phyloP scores from a whole-genome alignment of 352 stramenopile genomes.

The Pythium plurisporium region DNA sequence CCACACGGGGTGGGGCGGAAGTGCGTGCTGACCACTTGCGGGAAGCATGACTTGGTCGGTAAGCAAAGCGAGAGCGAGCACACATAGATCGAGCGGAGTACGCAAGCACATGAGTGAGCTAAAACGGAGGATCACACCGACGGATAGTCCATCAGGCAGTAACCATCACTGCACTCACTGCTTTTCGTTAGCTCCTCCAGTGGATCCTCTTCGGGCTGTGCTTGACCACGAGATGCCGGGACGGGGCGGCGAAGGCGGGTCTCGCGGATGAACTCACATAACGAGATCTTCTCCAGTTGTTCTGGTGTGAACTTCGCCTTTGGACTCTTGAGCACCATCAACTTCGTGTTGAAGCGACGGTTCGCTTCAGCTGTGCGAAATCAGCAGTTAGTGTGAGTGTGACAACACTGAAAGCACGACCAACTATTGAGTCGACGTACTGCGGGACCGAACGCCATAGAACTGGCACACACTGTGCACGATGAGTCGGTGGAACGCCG shows the following conservation, averaged over 20 bases:
- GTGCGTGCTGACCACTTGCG: not conserved
- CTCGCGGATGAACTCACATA: constrained; percentile 76
- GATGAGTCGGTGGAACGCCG: constrained; percentile 83
- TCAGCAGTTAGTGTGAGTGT: not conserved
- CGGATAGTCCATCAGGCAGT: constrained; percentile 63
- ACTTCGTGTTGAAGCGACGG: constrained; percentile 68
- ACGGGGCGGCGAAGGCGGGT: constrained; percentile 41
- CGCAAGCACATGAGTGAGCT: constrained; percentile 10
- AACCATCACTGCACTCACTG: constrained; percentile 83
- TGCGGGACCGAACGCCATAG: constrained; percentile 77
- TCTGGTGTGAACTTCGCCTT: constrained; percentile 47
- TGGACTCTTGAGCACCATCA: constrained; percentile 71
- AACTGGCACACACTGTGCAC: constrained; percentile 88
- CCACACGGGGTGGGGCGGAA: too few species aligned
- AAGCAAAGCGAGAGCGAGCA: not conserved
- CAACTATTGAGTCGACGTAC: constrained; percentile 34
- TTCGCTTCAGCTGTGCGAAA: constrained; percentile 49
- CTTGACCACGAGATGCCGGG: not conserved
- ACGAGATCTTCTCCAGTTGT: constrained; percentile 50
- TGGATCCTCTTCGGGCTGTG: constrained; percentile 24
- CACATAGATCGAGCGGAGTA: constrained; percentile 1
- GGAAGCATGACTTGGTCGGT: not conserved
- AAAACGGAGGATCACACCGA: constrained; percentile 36
- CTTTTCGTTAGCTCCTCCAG: constrained; percentile 59
- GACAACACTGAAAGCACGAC: not conserved